phyloP scores from a whole-genome alignment of 1,284 basidiomycete species.

The Ceratobasidium theobromae region DNA sequence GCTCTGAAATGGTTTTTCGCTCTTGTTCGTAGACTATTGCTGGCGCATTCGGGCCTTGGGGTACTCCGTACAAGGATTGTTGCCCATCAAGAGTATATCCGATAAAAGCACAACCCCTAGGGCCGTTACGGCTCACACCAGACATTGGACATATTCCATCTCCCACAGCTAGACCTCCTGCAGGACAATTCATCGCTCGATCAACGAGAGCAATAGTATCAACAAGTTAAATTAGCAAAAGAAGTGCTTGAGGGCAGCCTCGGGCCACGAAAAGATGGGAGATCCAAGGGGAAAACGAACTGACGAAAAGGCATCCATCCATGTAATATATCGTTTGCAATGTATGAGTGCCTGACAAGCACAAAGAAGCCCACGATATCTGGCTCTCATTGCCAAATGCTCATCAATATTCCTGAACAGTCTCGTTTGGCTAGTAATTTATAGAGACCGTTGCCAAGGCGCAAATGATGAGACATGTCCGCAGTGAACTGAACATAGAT shows the following conservation, averaged over 20 bases:
- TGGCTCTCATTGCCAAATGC: background rate
- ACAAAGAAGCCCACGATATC: no score
- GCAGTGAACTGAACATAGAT: conserved; percentile 5
- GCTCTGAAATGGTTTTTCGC: conserved; percentile 19
- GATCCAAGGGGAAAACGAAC: background rate
- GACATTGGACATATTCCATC: background rate
- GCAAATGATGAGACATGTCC: background rate
- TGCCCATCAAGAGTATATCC: background rate
- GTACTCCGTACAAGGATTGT: conserved; percentile 15
- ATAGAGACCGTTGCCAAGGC: background rate
- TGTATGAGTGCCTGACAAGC: background rate
- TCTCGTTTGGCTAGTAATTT: background rate
- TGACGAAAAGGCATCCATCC: background rate
- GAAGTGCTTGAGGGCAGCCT: background rate
- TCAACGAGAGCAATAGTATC: background rate
- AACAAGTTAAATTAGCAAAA: background rate
- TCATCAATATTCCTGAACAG: background rate
- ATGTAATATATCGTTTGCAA: background rate
- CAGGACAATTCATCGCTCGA: background rate
- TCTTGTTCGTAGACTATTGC: conserved; percentile 4
- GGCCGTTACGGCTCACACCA: background rate
- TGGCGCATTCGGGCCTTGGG: conserved; percentile 6
- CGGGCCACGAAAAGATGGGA: background rate
- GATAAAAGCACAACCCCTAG: conserved; percentile 22
- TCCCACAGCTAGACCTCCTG: background rate